Conservation (phyloP, 345 rosid species). For the Euphorbia peplus region DNA sequence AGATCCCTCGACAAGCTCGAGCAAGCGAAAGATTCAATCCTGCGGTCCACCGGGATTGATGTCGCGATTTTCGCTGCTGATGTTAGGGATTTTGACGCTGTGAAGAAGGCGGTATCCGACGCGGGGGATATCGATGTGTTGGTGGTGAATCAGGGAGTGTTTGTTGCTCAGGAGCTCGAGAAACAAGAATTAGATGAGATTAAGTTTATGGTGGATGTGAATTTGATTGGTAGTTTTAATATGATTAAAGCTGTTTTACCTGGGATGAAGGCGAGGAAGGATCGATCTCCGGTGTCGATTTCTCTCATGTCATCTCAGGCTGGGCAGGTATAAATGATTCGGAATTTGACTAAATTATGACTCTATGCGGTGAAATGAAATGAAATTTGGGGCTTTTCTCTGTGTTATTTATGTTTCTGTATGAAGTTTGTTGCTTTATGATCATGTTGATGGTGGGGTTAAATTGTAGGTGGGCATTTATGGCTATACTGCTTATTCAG, state of each 20-base stretch:
- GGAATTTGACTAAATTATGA: neutral
- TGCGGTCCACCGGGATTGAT: slow-evolving; percentile 62
- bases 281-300: slow-evolving; percentile 53
- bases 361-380: neutral
- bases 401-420: neutral
- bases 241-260: slow-evolving; percentile 84
- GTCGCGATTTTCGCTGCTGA: slow-evolving; percentile 66
- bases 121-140: slow-evolving; percentile 74
- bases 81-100: slow-evolving; percentile 67
- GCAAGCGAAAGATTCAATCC: slow-evolving; percentile 58
- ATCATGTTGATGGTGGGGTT: neutral
- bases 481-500: slow-evolving; percentile 87
- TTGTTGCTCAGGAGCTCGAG: slow-evolving; percentile 55
- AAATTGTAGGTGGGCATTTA: slow-evolving; percentile 65
- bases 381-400: neutral
- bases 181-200: slow-evolving; percentile 61
- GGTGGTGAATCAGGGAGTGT: slow-evolving; percentile 80
- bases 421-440: neutral
- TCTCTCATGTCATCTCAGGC: slow-evolving; percentile 84
- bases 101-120: slow-evolving; percentile 40
- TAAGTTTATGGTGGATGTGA: slow-evolving; percentile 74
- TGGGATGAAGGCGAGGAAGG: slow-evolving; percentile 55
- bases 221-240: slow-evolving; percentile 76
- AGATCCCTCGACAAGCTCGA: slow-evolving; percentile 59
- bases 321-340: slow-evolving; percentile 53